Percentiles rank a stretch among this genome's conserved stretches.
These are phyloP conservation scores for Alternaria sp. DNA, from an alignment of 2,329 filamentous ascomycete genomes.

Conservation along the genomic window DNA sequence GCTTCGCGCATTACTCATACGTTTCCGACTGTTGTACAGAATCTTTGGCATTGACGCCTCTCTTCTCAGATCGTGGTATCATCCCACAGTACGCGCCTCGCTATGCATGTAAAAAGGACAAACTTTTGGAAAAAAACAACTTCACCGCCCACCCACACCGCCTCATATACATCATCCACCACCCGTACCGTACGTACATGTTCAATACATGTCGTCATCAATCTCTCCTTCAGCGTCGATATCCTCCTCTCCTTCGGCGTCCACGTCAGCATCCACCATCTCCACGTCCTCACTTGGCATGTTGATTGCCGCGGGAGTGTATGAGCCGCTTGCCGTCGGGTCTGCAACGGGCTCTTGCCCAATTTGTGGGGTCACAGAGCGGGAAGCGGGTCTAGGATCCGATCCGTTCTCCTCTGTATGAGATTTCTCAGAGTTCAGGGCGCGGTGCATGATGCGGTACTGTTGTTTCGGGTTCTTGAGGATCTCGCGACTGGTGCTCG, in stretches of 20 bases:
- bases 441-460: conserved; percentile 24
- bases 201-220: conserved; percentile 22
- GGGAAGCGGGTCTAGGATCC: background rate
- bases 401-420: background rate
- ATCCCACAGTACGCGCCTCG: conserved; percentile 10
- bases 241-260: conserved; percentile 17
- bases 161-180: background rate
- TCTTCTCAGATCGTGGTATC: background rate
- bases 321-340: background rate
- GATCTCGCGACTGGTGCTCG: conserved; percentile 16
- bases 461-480: conserved; percentile 26
- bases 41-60: background rate
- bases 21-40: background rate
- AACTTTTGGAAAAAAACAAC: background rate
- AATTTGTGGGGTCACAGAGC: background rate
- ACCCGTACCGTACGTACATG: background rate
- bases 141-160: background rate
- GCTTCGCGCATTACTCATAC: background rate
- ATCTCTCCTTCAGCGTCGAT: conserved; percentile 33
- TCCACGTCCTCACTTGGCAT: conserved; percentile 7
- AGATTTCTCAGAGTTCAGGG: conserved; percentile 1
- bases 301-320: background rate
- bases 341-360: background rate
- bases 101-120: conserved; percentile 16
- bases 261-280: conserved; percentile 17